Evolutionary conservation across 441 rosid species (phyloP), one percentile per base, ranked within the genome.

Genomic region (Macaranga tanarius): DNA sequence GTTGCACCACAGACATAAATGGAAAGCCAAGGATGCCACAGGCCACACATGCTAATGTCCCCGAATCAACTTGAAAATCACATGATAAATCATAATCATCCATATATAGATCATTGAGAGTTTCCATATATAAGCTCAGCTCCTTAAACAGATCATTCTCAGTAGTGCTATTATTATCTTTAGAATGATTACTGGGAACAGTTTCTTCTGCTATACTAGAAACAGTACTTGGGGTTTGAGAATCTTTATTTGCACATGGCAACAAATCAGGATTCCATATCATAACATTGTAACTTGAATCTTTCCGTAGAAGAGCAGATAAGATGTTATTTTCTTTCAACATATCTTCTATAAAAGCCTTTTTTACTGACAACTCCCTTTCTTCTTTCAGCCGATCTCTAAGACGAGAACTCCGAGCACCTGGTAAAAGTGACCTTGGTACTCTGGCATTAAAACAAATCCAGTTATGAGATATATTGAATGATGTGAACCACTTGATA

Each of bases 11-110:
- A 73, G 89, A 82, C 98, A 96, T 92, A 83, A 93, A 93, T 26
- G 99, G 98, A 85, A 90, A 96, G 76, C 98, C 98, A 44, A 96
- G 95, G 88, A 93, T 89, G 76, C 99, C 98, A 80, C 99, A 96
- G 47, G 97, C 97, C 67, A 90, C 97, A 80, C 99, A 96, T 60
- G 90, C 86, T 81, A 96, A 77, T 28, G 96, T 79, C 64, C 97
- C 96, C 2, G 97, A 83, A 80, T 93, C 98, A 79, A 91, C 89
- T 88, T 96, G 99, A 80, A 93, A 92, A 84, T 93, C 99, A 73
- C 83, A 84, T 2, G 88, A 90, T 58, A 90, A 62, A 82, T 92
- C 98, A 73, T 48, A 4, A 48, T 87, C 93, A 62, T 86, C 90
- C 69, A 84, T 67, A 77, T 92, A 88, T 65, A 87, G 79, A 83